Base-by-base conservation (phyloP, 78 protist genomes). In the Tieghemostelium lacteum region DNA sequence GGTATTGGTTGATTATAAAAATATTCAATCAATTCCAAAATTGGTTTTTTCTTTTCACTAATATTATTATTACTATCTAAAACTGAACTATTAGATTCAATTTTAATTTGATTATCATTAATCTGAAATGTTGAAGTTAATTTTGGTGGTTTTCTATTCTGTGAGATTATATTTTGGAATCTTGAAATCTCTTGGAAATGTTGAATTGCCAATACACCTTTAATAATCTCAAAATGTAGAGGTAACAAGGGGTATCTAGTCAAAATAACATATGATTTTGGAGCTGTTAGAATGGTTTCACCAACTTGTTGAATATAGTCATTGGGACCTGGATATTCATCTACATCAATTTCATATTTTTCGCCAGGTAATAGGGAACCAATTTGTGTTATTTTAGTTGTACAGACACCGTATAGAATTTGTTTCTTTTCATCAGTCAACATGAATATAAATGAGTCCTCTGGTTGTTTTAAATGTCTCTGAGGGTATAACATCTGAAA, bases 361-460 rank as follows among this genome's bases (percentile, higher is more conserved):
- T 83, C 33, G 10, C 62, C 66, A 36, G 24, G 34, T 14, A 20
- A 24, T 1, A 71, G 16, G 1, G 77, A 40, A 8, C 77, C 77
- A 33, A 71, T 70, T 0, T 76, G 19, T 24, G 91, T 62, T 3
- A 49, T 22, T 33, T 83, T 83, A 28, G 63, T 55, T 0, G 91
- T 83, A n/a, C 91, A 69, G 7, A 83, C 72, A 0, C 91, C 91
- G 60, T 83, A 83, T 0, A 83, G 37, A 33, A 83, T 74, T n/a
- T 83, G 75, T 60, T 83, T 83, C 16, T 69, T 66, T 17, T 83
- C 91, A 40, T 83, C 91, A 0, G 91, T 83, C 22, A 83, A 45
- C 91, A 83, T 83, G 34, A 83, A 83, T 3, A 83, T 78, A 49
- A 83, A 83, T 12, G 91, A 83, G 31, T 83, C 91, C 36, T 69